These are phyloP conservation scores for Eucommia ulmoides DNA, from an alignment of 257 asterid genomes.

Conservation along the genomic window DNA sequence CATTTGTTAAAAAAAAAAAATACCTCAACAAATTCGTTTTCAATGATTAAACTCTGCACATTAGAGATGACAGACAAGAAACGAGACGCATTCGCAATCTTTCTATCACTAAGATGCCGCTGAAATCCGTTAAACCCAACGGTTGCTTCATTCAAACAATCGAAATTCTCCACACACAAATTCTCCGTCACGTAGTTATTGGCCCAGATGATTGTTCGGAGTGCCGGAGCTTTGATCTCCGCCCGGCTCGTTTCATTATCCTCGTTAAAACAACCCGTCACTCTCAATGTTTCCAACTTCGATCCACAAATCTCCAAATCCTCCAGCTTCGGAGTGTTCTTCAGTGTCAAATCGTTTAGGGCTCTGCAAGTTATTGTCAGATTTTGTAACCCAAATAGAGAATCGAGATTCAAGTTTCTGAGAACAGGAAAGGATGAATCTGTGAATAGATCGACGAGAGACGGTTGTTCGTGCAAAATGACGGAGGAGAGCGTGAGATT, in stretches of 20 bases:
- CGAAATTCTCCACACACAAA: conserved; percentile 26
- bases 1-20: too few species aligned
- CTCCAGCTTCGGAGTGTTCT: conserved; percentile 40
- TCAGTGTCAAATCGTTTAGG: conserved; percentile 35
- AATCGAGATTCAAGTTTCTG: conserved; percentile 40
- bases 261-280: conserved; percentile 44
- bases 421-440: conserved; percentile 61
- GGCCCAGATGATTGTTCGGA: conserved; percentile 40
- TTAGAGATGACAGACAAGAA: conserved; percentile 50
- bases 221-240: conserved; percentile 39
- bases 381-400: conserved; percentile 41
- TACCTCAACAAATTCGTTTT: conserved; percentile 57
- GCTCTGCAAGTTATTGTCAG: conserved; percentile 40
- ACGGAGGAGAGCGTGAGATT: conserved; percentile 41
- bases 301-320: conserved; percentile 31
- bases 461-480: conserved; percentile 38
- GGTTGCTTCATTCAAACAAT: conserved; percentile 29
- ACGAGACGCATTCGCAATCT: conserved; percentile 36
- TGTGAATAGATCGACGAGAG: conserved; percentile 35
- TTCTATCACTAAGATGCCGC: conserved; percentile 25
- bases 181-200: conserved; percentile 42
- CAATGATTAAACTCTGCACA: conserved; percentile 44
- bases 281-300: conserved; percentile 32
- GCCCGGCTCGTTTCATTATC: conserved; percentile 25
- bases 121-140: conserved; percentile 34